phyloP scores from a whole-genome alignment of 2,329 filamentous ascomycete genomes.

The Sphaerulina musiva region DNA sequence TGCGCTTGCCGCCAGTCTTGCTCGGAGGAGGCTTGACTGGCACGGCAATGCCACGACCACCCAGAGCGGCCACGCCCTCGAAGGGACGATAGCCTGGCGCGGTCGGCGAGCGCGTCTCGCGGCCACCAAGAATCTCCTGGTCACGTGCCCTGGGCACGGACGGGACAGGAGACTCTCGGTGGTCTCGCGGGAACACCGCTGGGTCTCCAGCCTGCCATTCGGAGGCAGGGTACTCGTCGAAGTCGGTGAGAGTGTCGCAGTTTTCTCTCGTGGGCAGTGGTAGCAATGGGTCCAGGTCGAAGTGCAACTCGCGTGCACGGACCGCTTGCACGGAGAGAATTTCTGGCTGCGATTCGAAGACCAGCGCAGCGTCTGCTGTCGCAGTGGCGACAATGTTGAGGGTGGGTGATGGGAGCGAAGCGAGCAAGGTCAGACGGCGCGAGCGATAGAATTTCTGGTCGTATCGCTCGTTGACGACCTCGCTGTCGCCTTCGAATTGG shows the following conservation, averaged over 20 bases:
- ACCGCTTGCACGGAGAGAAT: constrained; percentile 25
- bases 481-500: constrained; percentile 18
- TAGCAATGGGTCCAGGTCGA: constrained; percentile 21
- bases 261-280: constrained; percentile 28
- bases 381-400: constrained; percentile 13
- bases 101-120: not conserved
- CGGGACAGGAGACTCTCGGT: not conserved
- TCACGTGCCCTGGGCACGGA: too few relatives aligned
- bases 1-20: constrained; percentile 6
- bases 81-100: constrained; percentile 4
- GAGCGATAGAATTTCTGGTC: constrained; percentile 21
- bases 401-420: constrained; percentile 19
- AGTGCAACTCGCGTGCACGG: constrained; percentile 22
- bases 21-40: constrained; percentile 11
- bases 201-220: constrained; percentile 7
- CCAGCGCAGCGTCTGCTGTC: constrained; percentile 16
- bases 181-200: not conserved
- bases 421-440: constrained; percentile 24
- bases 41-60: not conserved
- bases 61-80: constrained; percentile 5
- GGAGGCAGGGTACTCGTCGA: constrained; percentile 17
- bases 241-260: constrained; percentile 27
- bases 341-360: constrained; percentile 18
- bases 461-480: constrained; percentile 26
- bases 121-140: not conserved